Evolutionary conservation across 2,329 filamentous ascomycete genomes (phyloP).

Genomic region (Alternaria atra): DNA sequence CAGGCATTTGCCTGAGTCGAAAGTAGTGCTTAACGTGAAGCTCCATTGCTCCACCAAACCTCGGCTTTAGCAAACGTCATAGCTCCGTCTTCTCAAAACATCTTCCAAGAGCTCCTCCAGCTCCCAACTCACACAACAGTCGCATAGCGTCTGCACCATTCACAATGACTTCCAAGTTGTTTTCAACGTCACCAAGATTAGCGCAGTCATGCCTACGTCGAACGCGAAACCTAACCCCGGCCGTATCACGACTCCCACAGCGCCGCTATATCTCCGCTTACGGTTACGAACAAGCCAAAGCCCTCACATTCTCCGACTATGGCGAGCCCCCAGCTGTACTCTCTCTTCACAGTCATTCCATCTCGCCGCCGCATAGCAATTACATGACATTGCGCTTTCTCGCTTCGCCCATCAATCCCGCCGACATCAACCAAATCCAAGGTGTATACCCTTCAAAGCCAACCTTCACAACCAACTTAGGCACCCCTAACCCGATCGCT

Average conservation of each 20-base stretch:
- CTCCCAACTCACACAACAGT: constrained; percentile 12
- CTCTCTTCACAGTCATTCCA: constrained; percentile 77
- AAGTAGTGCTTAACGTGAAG: background rate
- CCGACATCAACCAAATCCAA: constrained; percentile 98
- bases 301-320: constrained; percentile 77
- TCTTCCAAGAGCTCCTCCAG: constrained; percentile 11
- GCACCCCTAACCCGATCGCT: constrained; percentile 78
- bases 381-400: constrained; percentile 85
- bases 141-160: constrained; percentile 4
- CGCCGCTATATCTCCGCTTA: constrained; percentile 66
- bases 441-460: constrained; percentile 93
- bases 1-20: background rate
- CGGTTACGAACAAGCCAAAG: constrained; percentile 85
- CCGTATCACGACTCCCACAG: constrained; percentile 26
- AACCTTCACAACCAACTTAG: constrained; percentile 76
- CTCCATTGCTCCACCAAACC: constrained; percentile 27
- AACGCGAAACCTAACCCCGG: constrained; percentile 13
- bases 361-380: constrained; percentile 75
- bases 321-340: constrained; percentile 78
- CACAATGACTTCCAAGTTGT: constrained; percentile 40
- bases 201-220: constrained; percentile 33
- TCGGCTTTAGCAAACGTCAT: constrained; percentile 41
- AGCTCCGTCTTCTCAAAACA: constrained; percentile 27
- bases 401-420: constrained; percentile 92
- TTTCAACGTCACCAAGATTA: constrained; percentile 27